Evolutionary conservation across 2,329 filamentous ascomycete species (phyloP), one percentile per base, ranked within the genome.

Genomic region (Myotisia sp.): DNA sequence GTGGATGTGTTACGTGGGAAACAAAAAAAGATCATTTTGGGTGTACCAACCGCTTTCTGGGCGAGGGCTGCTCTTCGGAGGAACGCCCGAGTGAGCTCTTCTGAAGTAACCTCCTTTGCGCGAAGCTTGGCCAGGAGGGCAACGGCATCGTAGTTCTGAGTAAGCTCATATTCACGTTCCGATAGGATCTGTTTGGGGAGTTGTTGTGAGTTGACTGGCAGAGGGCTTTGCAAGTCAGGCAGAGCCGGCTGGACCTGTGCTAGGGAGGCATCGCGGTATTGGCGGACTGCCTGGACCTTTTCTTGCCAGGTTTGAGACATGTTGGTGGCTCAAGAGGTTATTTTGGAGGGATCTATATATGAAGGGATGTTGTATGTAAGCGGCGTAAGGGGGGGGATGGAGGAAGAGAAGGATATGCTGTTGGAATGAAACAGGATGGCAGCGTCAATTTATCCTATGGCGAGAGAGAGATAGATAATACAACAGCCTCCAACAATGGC

Each of bases 51-150:
- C 29, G 68, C 52, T 44, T 58, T 61, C 40, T 69, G 65, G 1
- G 70, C 69, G 12, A 74, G 49, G 4, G 50, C 67, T 17, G 71
- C 71, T 26, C 71, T 55, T 29, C 66, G 56, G 27, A 74, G 51
- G 47, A 74, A 75, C 1, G 70, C 70, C 19, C 56, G 61, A 2
- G 58, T 62, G 6, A 74, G 64, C 10, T 55, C 49, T 1, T 53
- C 54, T 20, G 62, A 56, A 7, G 55, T 62, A 13, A 67, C 44
- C 33, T 60, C 51, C 5, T 62, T 62, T 5, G 51, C 54, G 4
- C 63, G 57, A 22, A 74, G 54, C 33, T 51, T 50, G 12, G 48
- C 42, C 1, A 63, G 44, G 2, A 71, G 54, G 1, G 46, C 40
- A 35, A 62, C 58, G n/a, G 67, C 54, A 4, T 62, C 49, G 24